Evolutionary conservation across 352 stramenopile genomes (phyloP).

Genomic region (Globisporangium nodosum): DNA sequence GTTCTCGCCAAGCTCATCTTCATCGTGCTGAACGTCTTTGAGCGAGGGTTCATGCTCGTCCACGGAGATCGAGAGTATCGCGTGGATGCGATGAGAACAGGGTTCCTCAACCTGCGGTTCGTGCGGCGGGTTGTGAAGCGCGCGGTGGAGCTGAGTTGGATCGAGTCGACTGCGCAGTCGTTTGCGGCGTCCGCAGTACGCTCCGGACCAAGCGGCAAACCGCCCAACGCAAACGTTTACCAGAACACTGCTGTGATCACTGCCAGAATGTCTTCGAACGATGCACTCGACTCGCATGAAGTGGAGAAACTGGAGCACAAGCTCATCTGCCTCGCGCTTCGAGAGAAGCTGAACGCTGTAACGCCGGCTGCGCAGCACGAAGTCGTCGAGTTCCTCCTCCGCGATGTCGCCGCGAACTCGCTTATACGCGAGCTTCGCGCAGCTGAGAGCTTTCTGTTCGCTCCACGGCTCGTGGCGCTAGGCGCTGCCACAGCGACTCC

Average conservation of each 20-base stretch:
- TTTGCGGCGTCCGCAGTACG: not conserved
- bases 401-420: conserved; percentile 28
- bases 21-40: conserved; percentile 19
- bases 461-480: not conserved
- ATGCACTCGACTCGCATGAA: conserved; percentile 12
- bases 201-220: not conserved
- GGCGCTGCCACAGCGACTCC: not conserved
- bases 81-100: not conserved
- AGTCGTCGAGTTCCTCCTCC: conserved; percentile 33
- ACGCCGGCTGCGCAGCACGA: conserved; percentile 20
- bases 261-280: not conserved
- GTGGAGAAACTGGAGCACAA: conserved; percentile 34
- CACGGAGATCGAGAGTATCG: not conserved
- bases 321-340: conserved; percentile 31
- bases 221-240: not conserved
- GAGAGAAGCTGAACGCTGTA: conserved; percentile 21
- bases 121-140: conserved; percentile 21
- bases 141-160: conserved; percentile 18
- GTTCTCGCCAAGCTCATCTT: conserved; percentile 32
- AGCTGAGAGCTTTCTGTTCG: conserved; percentile 16
- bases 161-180: not conserved
- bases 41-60: conserved; percentile 22
- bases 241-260: not conserved
- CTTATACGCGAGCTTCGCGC: conserved; percentile 17
- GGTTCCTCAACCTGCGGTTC: conserved; percentile 12